These are phyloP conservation scores for Besnoitia besnoiti DNA, from an alignment of 169 alveolate species.

Conservation along the genomic window DNA sequence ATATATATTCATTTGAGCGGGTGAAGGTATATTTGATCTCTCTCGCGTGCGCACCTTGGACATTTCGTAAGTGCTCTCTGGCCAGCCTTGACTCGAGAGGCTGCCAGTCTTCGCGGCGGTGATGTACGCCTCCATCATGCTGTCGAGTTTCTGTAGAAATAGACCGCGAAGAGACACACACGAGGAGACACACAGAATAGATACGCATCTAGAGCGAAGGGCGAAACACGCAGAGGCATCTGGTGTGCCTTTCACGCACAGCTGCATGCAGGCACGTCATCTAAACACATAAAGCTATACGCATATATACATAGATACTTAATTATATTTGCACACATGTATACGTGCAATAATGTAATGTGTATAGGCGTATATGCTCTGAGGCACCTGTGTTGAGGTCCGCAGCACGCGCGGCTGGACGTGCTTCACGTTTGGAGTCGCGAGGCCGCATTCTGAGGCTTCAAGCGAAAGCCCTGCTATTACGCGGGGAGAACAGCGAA, in stretches of 20 bases:
- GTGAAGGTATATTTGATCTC: background rate
- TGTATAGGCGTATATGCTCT: too few relatives aligned
- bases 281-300: background rate
- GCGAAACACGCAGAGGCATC: background rate
- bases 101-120: slow-evolving; percentile 5
- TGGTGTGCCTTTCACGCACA: background rate
- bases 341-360: background rate
- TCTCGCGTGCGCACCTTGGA: background rate
- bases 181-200: background rate
- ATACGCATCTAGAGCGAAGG: too few relatives aligned
- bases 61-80: slow-evolving; percentile 21
- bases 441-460: too few relatives aligned
- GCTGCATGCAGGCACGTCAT: background rate
- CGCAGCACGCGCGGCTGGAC: too few relatives aligned
- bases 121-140: background rate
- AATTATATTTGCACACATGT: background rate
- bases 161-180: background rate
- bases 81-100: background rate
- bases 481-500: too few relatives aligned
- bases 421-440: too few relatives aligned
- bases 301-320: background rate
- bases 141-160: slow-evolving; percentile 4
- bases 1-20: background rate
- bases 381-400: too few relatives aligned
- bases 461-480: too few relatives aligned